Base-by-base conservation (phyloP, 2,329 filamentous ascomycete genomes). In the Verticillium isaacii region DNA sequence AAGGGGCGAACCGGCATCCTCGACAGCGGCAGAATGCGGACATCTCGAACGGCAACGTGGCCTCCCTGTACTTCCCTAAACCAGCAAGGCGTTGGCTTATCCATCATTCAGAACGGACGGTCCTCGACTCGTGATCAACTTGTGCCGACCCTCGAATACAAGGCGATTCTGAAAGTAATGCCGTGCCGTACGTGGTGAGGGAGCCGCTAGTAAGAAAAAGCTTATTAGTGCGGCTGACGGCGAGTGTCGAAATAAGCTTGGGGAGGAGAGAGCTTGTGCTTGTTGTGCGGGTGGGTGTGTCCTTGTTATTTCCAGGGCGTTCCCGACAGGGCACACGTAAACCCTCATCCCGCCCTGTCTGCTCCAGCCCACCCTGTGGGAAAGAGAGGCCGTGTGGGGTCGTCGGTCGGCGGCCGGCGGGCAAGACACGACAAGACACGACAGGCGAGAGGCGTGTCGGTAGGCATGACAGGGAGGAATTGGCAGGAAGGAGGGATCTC, bases 161-260 rank as follows among this genome's bases (percentile, higher is more conserved):
- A 19, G 45, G 23, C 23, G 45, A 23, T 23, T 52, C n/a, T 29
- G 5, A 25, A 2, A 29, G 29, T 29, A 23, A 25, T 52, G 45
- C 45, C 45, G 45, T 52, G 45, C 19, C 23, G 45, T 52, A 19
- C 45, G 45, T 9, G 45, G 23, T 23, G 45, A 25, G 29, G 55
- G 25, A 12, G n/a, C 32, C 34, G 17, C 55, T 37, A 57, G 32
- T 9, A 34, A 34, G 19, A 8, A 57, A 57, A 57, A 57, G 55
- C 55, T 57, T 57, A 37, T 37, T 57, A 57, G 32, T 57, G 55
- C 55, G 55, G 32, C 29, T 34, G 55, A 32, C 17, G 55, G 29
- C 56, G 56, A 64, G 59, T 64, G 63, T 64, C 39, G 63, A 64
- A 64, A 64, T 64, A 64, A 63, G 63, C 63, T 64, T 64, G 63